A percentile compares a stretch with the other conserved stretches of the same genome.
Conservation (phyloP, 345 rosid species). For the Camelina neglecta region DNA sequence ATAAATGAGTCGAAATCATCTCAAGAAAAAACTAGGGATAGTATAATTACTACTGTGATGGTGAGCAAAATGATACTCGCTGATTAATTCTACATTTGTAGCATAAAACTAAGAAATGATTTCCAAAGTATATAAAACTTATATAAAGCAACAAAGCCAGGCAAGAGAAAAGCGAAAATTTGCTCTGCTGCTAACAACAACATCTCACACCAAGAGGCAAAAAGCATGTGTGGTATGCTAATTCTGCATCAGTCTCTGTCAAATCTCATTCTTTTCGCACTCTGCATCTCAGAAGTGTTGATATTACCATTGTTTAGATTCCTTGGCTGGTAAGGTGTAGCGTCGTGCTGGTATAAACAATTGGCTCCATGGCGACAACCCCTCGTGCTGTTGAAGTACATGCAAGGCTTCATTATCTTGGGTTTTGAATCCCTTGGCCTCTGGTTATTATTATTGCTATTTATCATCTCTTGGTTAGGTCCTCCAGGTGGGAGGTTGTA, state of each 20-base stretch:
- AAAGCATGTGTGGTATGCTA: slow-evolving; percentile 37
- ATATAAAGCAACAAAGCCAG: slow-evolving; percentile 40
- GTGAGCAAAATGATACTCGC: slow-evolving; percentile 14
- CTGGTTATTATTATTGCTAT: slow-evolving; percentile 51
- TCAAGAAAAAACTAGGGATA: slow-evolving; percentile 2
- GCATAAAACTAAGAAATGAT: slow-evolving; percentile 8
- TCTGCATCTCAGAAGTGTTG: slow-evolving; percentile 58
- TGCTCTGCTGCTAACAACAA: slow-evolving; percentile 33
- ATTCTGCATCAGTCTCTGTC: slow-evolving; percentile 81
- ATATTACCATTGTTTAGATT: slow-evolving; percentile 40
- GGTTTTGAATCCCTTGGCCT: slow-evolving; percentile 58
- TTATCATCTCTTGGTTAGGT: slow-evolving; percentile 56
- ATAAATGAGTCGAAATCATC: not conserved
- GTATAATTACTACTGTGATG: slow-evolving; percentile 17
- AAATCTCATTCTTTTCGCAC: slow-evolving; percentile 86
- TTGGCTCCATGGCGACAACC: slow-evolving; percentile 93
- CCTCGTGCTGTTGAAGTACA: slow-evolving; percentile 83
- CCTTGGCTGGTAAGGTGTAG: slow-evolving; percentile 58
- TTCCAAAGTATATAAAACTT: slow-evolving; percentile 24
- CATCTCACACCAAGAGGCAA: slow-evolving; percentile 30
- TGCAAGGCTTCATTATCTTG: slow-evolving; percentile 89
- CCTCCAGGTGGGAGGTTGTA: slow-evolving; percentile 51
- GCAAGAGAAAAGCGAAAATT: slow-evolving; percentile 20
- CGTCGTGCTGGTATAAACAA: slow-evolving; percentile 84
- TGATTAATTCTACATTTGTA: slow-evolving; percentile 30